phyloP scores from a whole-genome alignment of 169 alveolate species.

The Eimeria praecox region DNA sequence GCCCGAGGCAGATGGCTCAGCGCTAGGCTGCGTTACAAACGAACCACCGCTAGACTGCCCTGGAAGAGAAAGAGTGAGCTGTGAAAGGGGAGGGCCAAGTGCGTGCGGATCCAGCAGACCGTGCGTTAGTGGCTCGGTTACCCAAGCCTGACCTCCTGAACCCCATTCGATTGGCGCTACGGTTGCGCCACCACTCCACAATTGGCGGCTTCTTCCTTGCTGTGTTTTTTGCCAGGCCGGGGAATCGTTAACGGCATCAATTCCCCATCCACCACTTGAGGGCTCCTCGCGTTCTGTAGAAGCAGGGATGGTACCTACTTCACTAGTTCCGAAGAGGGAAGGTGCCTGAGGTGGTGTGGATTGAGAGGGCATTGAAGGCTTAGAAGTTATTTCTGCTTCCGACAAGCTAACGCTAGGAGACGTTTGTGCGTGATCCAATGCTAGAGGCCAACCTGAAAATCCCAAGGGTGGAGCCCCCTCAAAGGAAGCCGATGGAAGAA shows the following conservation, averaged over 20 bases:
- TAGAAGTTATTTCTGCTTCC: background rate
- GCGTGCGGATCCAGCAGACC: background rate
- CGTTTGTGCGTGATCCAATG: background rate
- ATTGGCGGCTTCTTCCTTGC: background rate
- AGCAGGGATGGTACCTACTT: background rate
- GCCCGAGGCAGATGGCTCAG: background rate
- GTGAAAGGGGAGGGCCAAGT: background rate
- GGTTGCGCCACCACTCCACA: background rate
- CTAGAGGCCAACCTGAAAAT: background rate
- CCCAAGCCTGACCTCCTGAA: background rate
- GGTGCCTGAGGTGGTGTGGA: background rate
- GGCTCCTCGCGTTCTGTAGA: background rate
- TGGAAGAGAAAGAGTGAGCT: no score
- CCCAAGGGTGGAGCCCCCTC: background rate
- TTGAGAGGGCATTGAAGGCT: background rate
- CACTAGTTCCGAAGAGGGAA: background rate
- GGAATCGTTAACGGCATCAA: background rate
- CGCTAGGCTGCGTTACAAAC: background rate
- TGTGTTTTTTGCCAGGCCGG: background rate
- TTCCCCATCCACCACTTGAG: background rate
- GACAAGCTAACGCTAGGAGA: background rate
- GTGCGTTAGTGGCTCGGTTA: background rate
- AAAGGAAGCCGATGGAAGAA: background rate
- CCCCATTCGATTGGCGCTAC: background rate
- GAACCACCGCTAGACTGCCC: background rate